Conservation (phyloP, 140 eudicot species). For the Ambrosia hybrid region DNA sequence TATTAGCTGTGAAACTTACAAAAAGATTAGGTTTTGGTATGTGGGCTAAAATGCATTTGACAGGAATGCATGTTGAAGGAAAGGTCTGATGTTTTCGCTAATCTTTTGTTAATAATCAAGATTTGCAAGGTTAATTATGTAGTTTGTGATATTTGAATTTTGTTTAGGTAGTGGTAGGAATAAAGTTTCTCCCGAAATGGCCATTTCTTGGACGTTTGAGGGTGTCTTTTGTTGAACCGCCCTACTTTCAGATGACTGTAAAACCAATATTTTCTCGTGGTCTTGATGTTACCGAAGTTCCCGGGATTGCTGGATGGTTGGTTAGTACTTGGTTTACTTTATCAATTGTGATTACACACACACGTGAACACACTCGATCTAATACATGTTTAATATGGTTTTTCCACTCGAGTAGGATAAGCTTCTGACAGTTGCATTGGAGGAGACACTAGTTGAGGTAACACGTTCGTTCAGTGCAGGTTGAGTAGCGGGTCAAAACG, state of each 20-base stretch:
- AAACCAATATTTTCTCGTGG: conserved; percentile 83
- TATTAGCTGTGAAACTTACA: conserved; percentile 66
- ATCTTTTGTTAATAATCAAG: neutral
- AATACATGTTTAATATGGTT: neutral
- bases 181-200: conserved; percentile 70
- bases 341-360: neutral
- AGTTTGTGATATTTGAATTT: conserved; percentile 7
- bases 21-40: conserved; percentile 86
- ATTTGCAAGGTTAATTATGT: neutral
- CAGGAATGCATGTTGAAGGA: conserved; percentile 94
- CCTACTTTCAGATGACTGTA: conserved; percentile 87
- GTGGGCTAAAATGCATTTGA: conserved; percentile 69
- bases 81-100: conserved; percentile 47
- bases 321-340: conserved; percentile 36
- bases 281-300: conserved; percentile 82
- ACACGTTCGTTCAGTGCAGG: neutral
- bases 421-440: conserved; percentile 71
- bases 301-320: conserved; percentile 95
- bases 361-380: neutral
- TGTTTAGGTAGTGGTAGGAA: conserved; percentile 74
- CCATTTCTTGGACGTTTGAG: conserved; percentile 81
- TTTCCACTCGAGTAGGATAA: conserved; percentile 56
- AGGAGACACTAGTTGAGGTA: conserved; percentile 90
- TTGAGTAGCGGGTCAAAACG: neutral
- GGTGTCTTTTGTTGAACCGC: conserved; percentile 79